Evolutionary conservation across 257 asterid genomes (phyloP).

Genomic region (Solanum chilense): DNA sequence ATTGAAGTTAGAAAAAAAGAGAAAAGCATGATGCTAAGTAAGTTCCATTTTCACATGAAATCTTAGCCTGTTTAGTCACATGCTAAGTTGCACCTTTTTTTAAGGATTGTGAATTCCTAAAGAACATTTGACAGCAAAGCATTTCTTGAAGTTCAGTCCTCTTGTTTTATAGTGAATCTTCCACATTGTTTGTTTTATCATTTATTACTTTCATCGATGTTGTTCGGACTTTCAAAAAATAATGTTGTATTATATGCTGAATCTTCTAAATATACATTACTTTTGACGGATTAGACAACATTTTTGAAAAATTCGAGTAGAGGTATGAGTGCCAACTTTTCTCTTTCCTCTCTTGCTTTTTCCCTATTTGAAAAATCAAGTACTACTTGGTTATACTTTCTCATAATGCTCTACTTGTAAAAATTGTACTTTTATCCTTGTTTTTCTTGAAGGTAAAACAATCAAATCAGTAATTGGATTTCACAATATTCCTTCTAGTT

Average conservation of each 20-base stretch:
- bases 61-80: conserved; percentile 7
- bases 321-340: not conserved
- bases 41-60: conserved; percentile 11
- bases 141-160: not conserved
- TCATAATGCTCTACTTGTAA: not conserved
- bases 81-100: conserved; percentile 1
- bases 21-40: not conserved
- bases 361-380: not conserved
- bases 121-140: not conserved
- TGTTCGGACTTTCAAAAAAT: not conserved
- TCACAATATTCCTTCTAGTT: not conserved
- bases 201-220: not conserved
- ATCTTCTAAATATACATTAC: not conserved
- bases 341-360: not conserved
- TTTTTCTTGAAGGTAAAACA: not conserved
- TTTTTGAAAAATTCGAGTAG: not conserved
- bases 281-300: accelerated
- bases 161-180: not conserved
- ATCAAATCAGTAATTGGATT: not conserved
- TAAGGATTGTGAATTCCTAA: not conserved
- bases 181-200: not conserved
- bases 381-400: not conserved
- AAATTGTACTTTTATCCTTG: not conserved
- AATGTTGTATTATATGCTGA: accelerated
- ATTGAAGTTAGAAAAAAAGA: not conserved